Evolutionary conservation across 441 rosid genomes (phyloP).

Genomic region (Mallotus repandus): DNA sequence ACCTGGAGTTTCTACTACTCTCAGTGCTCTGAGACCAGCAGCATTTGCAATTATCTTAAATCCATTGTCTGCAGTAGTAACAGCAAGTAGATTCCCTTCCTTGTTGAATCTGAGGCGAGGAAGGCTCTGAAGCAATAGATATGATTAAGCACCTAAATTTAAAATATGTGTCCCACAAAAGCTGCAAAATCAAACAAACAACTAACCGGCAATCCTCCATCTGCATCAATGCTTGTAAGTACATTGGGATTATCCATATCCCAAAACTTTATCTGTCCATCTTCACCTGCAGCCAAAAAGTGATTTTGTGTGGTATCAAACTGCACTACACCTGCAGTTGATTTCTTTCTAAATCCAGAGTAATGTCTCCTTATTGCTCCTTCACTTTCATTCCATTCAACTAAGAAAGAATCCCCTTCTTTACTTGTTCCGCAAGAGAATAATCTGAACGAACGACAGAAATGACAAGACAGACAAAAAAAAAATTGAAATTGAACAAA

Average conservation of each 20-base stretch:
- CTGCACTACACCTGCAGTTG: slow-evolving; percentile 53
- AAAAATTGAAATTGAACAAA: neutral
- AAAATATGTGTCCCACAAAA: slow-evolving; percentile 11
- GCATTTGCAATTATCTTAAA: slow-evolving; percentile 82
- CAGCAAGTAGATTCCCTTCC: slow-evolving; percentile 89
- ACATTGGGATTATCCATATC: slow-evolving; percentile 67
- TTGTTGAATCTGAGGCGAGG: slow-evolving; percentile 81
- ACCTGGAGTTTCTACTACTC: slow-evolving; percentile 49
- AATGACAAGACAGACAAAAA: neutral
- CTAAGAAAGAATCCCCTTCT: slow-evolving; percentile 80
- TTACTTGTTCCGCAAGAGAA: slow-evolving; percentile 92
- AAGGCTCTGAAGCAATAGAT: slow-evolving; percentile 48
- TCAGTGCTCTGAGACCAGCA: slow-evolving; percentile 59
- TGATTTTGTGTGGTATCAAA: slow-evolving; percentile 85
- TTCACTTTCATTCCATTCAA: slow-evolving; percentile 95
- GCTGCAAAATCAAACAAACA: slow-evolving; percentile 18
- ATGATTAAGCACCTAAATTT: slow-evolving; percentile 21
- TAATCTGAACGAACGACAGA: slow-evolving; percentile 46
- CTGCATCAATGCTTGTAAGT: slow-evolving; percentile 67
- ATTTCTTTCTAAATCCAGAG: slow-evolving; percentile 62
- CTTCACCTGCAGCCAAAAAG: slow-evolving; percentile 91
- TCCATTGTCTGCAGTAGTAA: slow-evolving; percentile 76
- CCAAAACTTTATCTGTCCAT: slow-evolving; percentile 82
- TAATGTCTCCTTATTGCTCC: slow-evolving; percentile 77
- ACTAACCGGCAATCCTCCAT: slow-evolving; percentile 89